A percentile compares a stretch with the other conserved stretches of the same genome.
Evolutionary conservation across 164 flowering plant species (phyloP).

Genomic region (Paratinospora sagittata): DNA sequence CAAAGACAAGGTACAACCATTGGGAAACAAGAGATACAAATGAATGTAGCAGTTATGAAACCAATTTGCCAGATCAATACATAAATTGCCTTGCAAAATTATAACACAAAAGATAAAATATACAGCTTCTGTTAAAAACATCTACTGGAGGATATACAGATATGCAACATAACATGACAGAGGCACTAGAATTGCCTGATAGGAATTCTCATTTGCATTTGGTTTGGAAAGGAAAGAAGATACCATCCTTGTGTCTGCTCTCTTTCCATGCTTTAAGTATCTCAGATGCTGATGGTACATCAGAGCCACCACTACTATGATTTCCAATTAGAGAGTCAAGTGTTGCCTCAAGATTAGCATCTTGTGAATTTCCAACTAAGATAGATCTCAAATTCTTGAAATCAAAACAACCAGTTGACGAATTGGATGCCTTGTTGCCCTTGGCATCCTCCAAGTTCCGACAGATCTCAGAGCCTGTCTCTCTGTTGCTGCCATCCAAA

Average conservation of each 20-base stretch:
- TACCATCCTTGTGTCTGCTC: constrained; percentile 40
- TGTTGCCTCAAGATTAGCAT: constrained; percentile 8
- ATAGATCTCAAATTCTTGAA: background rate
- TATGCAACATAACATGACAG: too few species aligned
- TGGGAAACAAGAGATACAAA: too few species aligned
- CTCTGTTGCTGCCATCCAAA: background rate
- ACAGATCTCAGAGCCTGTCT: background rate
- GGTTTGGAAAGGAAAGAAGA: constrained; percentile 21
- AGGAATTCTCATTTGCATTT: constrained; percentile 9
- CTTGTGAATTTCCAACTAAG: background rate
- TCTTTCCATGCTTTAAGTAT: constrained; percentile 39
- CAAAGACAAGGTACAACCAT: too few species aligned
- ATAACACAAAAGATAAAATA: too few species aligned
- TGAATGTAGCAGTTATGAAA: too few species aligned
- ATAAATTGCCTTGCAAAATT: too few species aligned
- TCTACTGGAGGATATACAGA: too few species aligned
- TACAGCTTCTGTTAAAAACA: too few species aligned
- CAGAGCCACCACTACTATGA: background rate
- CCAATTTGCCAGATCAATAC: too few species aligned
- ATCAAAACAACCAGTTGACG: background rate
- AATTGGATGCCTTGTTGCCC: background rate
- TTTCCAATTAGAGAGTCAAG: constrained; percentile 11
- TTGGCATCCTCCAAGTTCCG: background rate
- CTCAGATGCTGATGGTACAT: constrained; percentile 11
- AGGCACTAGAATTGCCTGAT: background rate